Percentiles rank a stretch among this genome's conserved stretches.
Conservation (phyloP, 2,329 filamentous ascomycete genomes). For the Colletotrichum tropicale region DNA sequence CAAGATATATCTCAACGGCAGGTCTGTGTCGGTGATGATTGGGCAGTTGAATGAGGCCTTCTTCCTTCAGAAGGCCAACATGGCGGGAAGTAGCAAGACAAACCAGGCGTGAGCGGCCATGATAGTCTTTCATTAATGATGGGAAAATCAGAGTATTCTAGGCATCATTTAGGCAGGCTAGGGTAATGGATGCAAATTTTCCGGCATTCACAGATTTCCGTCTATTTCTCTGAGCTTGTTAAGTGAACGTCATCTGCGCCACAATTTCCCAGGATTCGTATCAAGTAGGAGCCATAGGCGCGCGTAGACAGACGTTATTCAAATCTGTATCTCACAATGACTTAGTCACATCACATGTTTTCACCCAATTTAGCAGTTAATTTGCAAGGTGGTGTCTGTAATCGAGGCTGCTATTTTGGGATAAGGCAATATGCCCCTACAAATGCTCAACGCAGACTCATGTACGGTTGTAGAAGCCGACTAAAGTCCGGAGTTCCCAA, state of each 20-base stretch:
- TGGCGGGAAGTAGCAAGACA: neutral
- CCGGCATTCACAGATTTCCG: neutral
- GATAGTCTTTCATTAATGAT: neutral
- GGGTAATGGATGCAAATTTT: neutral
- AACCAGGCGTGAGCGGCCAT: neutral
- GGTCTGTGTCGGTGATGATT: neutral
- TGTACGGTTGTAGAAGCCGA: neutral
- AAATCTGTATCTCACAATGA: neutral
- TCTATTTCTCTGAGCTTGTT: neutral
- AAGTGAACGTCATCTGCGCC: neutral
- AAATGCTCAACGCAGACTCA: neutral
- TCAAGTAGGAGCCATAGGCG: neutral
- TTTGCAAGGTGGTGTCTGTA: neutral
- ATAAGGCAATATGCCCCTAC: neutral
- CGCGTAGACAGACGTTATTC: neutral
- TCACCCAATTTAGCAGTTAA: neutral
- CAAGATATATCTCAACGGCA: neutral
- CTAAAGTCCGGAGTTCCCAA: constrained; percentile 22
- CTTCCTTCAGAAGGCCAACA: neutral
- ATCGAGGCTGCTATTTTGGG: neutral
- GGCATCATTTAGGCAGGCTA: neutral
- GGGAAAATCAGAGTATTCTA: neutral
- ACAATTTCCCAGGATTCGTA: neutral
- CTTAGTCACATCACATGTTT: neutral
- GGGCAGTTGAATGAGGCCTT: neutral